Percentiles rank a stretch among this genome's conserved stretches.
Conservation (phyloP, 495 filamentous ascomycete species). For the Penicillium steckii region DNA sequence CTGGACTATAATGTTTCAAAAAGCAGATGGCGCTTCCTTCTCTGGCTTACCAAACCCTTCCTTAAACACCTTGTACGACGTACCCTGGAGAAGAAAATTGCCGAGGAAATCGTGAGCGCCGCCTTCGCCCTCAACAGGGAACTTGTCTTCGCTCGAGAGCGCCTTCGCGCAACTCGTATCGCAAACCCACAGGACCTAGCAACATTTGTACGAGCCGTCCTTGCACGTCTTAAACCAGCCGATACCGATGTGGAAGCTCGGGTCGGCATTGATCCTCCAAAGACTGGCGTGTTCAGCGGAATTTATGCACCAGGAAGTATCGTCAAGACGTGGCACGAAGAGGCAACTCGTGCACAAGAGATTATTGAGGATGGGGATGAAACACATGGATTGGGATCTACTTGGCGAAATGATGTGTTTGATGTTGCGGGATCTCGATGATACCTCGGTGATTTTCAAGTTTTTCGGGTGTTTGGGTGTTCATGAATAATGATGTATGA, state of each 20-base stretch:
- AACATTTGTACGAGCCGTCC: constrained; percentile 79
- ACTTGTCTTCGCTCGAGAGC: constrained; percentile 79
- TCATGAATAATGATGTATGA: constrained; percentile 10
- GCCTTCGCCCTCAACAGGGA: constrained; percentile 79
- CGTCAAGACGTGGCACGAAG: constrained; percentile 82
- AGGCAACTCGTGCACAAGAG: constrained; percentile 66
- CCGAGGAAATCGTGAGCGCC: constrained; percentile 63
- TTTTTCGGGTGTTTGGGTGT: not conserved
- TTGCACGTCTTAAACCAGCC: constrained; percentile 68
- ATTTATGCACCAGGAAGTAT: constrained; percentile 86
- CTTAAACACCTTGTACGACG: constrained; percentile 77
- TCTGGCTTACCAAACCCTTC: constrained; percentile 84
- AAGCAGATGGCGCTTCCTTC: constrained; percentile 71
- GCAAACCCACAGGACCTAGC: constrained; percentile 74
- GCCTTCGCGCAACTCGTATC: constrained; percentile 80
- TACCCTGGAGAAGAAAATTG: constrained; percentile 75
- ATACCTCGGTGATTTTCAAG: not conserved
- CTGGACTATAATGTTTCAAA: constrained; percentile 73
- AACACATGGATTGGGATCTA: constrained; percentile 33
- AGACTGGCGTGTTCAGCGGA: constrained; percentile 72
- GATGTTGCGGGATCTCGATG: constrained; percentile 47
- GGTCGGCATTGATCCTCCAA: constrained; percentile 63
- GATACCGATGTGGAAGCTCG: constrained; percentile 72
- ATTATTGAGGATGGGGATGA: constrained; percentile 56
- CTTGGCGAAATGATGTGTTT: constrained; percentile 86